Percentiles rank a stretch among this genome's conserved stretches.
These are phyloP conservation scores for Solanum appendiculatum DNA, from an alignment of 257 asterid genomes.

Conservation along the genomic window DNA sequence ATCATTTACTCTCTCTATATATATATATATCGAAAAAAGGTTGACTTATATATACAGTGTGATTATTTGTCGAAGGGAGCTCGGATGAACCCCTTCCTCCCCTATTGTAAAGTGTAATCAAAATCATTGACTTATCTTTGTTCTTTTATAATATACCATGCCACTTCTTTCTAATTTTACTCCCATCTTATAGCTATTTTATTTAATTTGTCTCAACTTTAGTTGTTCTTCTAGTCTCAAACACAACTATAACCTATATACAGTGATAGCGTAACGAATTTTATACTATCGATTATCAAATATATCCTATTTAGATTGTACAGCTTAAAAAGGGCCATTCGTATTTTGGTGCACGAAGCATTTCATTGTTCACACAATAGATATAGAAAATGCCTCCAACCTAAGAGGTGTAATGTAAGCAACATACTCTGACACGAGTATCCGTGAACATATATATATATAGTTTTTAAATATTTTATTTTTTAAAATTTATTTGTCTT, in stretches of 20 bases:
- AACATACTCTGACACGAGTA: neutral
- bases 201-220: neutral
- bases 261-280: neutral
- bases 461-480: neutral
- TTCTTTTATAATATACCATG: no score
- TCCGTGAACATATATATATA: neutral
- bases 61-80: neutral
- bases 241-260: neutral
- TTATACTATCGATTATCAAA: neutral
- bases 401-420: neutral
- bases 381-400: neutral
- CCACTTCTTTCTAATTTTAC: neutral
- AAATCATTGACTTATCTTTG: neutral
- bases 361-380: neutral
- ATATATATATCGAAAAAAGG: neutral
- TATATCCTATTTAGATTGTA: neutral
- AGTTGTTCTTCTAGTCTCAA: neutral
- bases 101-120: neutral
- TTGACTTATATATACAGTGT: neutral
- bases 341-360: neutral
- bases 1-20: neutral
- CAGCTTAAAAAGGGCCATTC: accelerated
- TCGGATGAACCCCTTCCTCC: neutral
- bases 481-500: no score
- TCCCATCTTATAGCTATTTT: neutral